A percentile compares a stretch with the other conserved stretches of the same genome.
Evolutionary conservation across 108 stramenopile species (phyloP).

Genomic region (Schizochytrium sp.): DNA sequence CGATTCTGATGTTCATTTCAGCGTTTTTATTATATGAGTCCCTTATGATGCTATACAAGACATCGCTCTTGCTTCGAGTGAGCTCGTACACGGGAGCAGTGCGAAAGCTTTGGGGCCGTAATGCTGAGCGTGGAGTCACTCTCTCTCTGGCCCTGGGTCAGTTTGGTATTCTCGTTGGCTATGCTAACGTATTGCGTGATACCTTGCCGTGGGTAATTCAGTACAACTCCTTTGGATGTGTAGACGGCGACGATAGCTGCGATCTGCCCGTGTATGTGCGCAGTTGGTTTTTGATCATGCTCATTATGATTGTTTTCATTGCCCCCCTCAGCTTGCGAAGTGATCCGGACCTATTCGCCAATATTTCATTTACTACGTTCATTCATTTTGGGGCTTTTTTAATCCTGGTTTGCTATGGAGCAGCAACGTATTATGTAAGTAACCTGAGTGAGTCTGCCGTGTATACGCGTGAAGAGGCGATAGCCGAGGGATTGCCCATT

Average conservation of each 20-base stretch:
- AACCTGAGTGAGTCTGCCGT: neutral
- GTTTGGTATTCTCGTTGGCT: conserved; percentile 27
- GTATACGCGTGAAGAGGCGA: neutral
- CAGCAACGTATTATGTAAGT: neutral
- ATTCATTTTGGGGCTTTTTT: conserved; percentile 14
- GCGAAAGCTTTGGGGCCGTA: conserved; percentile 11
- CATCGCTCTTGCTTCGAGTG: neutral
- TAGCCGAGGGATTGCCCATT: neutral
- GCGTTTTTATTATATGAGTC: conserved; percentile 29
- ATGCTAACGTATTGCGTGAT: conserved; percentile 18
- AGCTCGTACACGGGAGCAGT: conserved; percentile 35
- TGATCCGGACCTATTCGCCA: conserved; percentile 14
- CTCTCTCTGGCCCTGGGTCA: conserved; percentile 16
- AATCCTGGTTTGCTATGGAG: conserved; percentile 16
- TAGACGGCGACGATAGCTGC: neutral
- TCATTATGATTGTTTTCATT: conserved; percentile 15
- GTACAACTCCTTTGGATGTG: neutral
- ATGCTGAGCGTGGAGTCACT: neutral
- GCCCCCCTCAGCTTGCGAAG: conserved; percentile 15
- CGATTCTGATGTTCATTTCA: neutral
- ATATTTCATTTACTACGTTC: conserved; percentile 30
- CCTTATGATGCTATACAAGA: conserved; percentile 47
- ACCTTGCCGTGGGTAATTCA: conserved; percentile 11
- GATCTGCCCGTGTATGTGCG: conserved; percentile 24
- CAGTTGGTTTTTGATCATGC: neutral